A percentile compares a stretch with the other conserved stretches of the same genome.
These are phyloP conservation scores for Baudoinia panamericana DNA, from an alignment of 495 filamentous ascomycete genomes.

Conservation along the genomic window DNA sequence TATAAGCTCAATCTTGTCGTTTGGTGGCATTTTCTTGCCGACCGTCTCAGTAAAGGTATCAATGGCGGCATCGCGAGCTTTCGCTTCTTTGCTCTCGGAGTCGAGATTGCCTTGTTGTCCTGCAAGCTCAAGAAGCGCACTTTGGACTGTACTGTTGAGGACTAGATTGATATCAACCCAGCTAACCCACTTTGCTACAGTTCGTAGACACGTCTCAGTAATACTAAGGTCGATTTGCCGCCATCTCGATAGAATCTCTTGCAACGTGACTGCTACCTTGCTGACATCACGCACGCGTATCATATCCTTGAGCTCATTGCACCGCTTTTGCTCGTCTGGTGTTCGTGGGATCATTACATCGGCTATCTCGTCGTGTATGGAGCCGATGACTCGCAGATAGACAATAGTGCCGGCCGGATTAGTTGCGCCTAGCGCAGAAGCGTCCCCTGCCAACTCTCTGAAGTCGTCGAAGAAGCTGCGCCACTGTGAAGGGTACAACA, in stretches of 20 bases:
- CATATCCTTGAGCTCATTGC: conserved; percentile 77
- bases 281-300: conserved; percentile 70
- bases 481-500: conserved; percentile 75
- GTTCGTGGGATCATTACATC: conserved; percentile 73
- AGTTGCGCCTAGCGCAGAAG: conserved; percentile 27
- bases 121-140: conserved; percentile 61
- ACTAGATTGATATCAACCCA: conserved; percentile 95
- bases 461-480: conserved; percentile 80
- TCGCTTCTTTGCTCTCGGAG: conserved; percentile 48
- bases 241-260: conserved; percentile 76
- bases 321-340: conserved; percentile 58
- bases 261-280: conserved; percentile 79
- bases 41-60: conserved; percentile 91
- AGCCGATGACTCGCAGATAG: conserved; percentile 74
- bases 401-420: conserved; percentile 67
- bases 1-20: conserved; percentile 89
- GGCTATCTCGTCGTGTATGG: conserved; percentile 94
- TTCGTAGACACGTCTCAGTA: conserved; percentile 74
- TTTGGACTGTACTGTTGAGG: conserved; percentile 75
- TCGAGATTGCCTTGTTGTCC: conserved; percentile 45
- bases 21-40: conserved; percentile 90
- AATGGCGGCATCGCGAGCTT: conserved; percentile 72
- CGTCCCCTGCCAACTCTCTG: conserved; percentile 46
- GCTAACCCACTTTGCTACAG: conserved; percentile 87
- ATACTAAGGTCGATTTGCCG: conserved; percentile 56